A percentile compares a stretch with the other conserved stretches of the same genome.
Evolutionary conservation across 2,329 filamentous ascomycete species (phyloP).

Genomic region (Paecilomyces variotii): DNA sequence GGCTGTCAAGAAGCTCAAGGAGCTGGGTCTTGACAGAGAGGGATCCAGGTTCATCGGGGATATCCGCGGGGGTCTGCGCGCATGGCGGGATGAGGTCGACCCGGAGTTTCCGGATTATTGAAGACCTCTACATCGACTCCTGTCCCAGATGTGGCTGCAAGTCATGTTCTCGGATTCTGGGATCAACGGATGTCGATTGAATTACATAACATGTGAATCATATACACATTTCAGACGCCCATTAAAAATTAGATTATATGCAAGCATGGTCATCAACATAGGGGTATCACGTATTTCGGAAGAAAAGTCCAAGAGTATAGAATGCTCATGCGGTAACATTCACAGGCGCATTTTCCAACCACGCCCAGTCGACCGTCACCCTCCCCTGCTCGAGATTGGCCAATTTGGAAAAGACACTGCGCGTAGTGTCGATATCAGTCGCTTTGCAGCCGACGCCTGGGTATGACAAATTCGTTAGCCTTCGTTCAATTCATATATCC

Average conservation of each 20-base stretch:
- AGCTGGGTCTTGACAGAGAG: slow-evolving; percentile 25
- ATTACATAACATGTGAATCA: no score
- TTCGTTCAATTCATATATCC: background rate
- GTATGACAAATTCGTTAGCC: slow-evolving; percentile 4
- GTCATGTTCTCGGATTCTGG: no score
- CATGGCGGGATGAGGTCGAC: slow-evolving; percentile 37
- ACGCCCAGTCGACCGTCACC: slow-evolving; percentile 44
- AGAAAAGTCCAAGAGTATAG: background rate
- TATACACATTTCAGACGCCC: background rate
- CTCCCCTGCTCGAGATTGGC: slow-evolving; percentile 40
- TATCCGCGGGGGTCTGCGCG: slow-evolving; percentile 34
- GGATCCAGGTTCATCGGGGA: slow-evolving; percentile 31
- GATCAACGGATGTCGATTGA: no score
- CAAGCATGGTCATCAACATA: background rate
- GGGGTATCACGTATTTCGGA: background rate
- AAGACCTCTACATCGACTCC: background rate
- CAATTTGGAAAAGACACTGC: slow-evolving; percentile 40
- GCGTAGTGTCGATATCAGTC: slow-evolving; percentile 44
- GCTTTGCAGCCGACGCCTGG: slow-evolving; percentile 40
- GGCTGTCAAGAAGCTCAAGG: slow-evolving; percentile 34
- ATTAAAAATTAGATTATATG: background rate
- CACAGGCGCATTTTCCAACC: slow-evolving; percentile 35
- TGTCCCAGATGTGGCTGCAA: no score
- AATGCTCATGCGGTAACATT: background rate
- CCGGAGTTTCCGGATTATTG: slow-evolving; percentile 35